These are phyloP conservation scores for Spatholobus suberectus DNA, from an alignment of 306 rosid species.

Conservation along the genomic window DNA sequence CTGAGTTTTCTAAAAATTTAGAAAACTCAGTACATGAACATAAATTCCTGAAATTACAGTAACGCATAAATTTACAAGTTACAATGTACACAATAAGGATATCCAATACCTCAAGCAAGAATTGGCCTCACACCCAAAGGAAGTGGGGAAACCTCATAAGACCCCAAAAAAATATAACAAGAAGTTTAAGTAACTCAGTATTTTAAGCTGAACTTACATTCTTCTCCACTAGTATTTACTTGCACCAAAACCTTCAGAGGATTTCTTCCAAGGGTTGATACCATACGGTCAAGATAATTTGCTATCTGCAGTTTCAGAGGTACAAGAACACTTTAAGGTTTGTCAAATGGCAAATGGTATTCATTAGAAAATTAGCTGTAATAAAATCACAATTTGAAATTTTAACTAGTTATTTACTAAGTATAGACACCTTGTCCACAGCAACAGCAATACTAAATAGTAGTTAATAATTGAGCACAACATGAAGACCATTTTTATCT, in stretches of 20 bases:
- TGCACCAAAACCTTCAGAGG: slow-evolving; percentile 82
- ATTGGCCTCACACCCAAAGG: background rate
- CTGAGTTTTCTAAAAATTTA: slow-evolving; percentile 7
- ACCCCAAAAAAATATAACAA: slow-evolving; percentile 9
- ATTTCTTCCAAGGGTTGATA: slow-evolving; percentile 75
- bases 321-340: slow-evolving; percentile 22
- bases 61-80: slow-evolving; percentile 27
- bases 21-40: background rate
- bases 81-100: background rate
- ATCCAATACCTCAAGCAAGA: background rate
- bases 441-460: background rate
- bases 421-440: background rate
- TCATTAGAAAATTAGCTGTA: slow-evolving; percentile 20
- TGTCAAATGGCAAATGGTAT: slow-evolving; percentile 25
- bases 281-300: slow-evolving; percentile 75
- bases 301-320: slow-evolving; percentile 70
- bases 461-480: slow-evolving; percentile 21
- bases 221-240: slow-evolving; percentile 97
- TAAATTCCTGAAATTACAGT: background rate
- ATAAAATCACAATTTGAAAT: slow-evolving; percentile 14
- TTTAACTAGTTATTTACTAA: slow-evolving; percentile 14
- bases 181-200: slow-evolving; percentile 18
- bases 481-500: background rate
- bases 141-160: slow-evolving; percentile 4
- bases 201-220: slow-evolving; percentile 60